Percentiles rank a stretch among this genome's conserved stretches.
Conservation (phyloP, 2,329 filamentous ascomycete genomes). For the Venturia effusa region DNA sequence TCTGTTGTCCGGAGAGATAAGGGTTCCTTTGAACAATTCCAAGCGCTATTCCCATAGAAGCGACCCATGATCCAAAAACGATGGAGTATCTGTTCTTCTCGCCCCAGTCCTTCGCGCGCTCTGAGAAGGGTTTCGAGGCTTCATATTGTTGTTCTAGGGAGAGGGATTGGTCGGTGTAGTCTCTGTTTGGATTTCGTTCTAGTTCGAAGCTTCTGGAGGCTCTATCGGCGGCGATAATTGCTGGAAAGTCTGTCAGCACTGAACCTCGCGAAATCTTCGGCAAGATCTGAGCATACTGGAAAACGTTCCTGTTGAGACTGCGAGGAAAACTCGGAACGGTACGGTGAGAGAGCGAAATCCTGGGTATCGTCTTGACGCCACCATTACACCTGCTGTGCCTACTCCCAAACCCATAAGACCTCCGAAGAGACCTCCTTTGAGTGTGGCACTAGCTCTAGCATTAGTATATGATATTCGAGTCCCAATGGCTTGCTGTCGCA, state of each 20-base stretch:
- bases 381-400: constrained; percentile 57
- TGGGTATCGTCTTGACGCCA: constrained; percentile 59
- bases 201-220: constrained; percentile 62
- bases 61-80: constrained; percentile 72
- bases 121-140: constrained; percentile 42
- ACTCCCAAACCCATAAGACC: constrained; percentile 55
- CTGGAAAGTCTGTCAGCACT: constrained; percentile 16
- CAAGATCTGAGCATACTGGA: constrained; percentile 38
- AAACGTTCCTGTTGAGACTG: constrained; percentile 74
- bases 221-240: constrained; percentile 74
- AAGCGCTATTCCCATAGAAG: constrained; percentile 65
- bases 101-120: constrained; percentile 62
- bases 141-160: constrained; percentile 45
- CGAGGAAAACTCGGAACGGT: constrained; percentile 83
- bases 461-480: background rate
- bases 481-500: background rate
- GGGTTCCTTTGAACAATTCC: constrained; percentile 67
- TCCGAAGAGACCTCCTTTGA: constrained; percentile 70
- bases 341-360: constrained; percentile 73
- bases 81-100: constrained; percentile 76
- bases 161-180: constrained; percentile 52
- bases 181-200: constrained; percentile 50
- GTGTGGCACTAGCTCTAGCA: constrained; percentile 45
- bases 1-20: constrained; percentile 66
- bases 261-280: background rate